Evolutionary conservation across 208 protist genomes (phyloP), one percentile per base, ranked within the genome.

Genomic region (Crithidia expoeki): DNA sequence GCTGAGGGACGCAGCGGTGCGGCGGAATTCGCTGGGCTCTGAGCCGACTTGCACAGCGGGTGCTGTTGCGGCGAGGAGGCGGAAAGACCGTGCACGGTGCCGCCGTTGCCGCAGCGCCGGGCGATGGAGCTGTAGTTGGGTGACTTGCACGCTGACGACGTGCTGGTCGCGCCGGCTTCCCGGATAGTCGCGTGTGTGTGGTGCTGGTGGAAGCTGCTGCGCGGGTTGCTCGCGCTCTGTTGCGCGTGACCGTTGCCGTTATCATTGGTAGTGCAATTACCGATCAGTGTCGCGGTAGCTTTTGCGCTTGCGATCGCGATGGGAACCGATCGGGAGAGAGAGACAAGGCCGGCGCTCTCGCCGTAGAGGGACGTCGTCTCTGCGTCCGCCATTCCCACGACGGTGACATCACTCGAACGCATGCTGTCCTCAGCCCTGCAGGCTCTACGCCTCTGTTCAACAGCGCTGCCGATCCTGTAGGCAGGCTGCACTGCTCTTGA

Each of bases 331-430:
- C 51, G 49, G 21, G 32, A 27, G 2, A 55, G 17, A 17, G 36
- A 38, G 38, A 21, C 63, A 12, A 38, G 34, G 12, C 32, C 27
- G 21, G 64, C 55, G 19, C 55, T 59, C 12, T 63, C 55, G 42
- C 55, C 66, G 40, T 23, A 25, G 19, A 63, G 28, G 4, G 66
- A 72, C 28, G 28, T 4, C 21, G 56, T 72, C 23, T 72, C 66
- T 4, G 42, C 55, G 33, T 72, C 66, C 17, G 66, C 63, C 55
- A 72, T 33, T 44, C 66, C 66, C 5, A 40, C 55, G 23, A 63
- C 25, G 2, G 66, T 72, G 16, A 56, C 44, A 17, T 62, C 66
- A 30, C 32, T 63, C 12, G 66, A 72, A 2, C 5, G 66, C 66
- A 56, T n/a, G 42, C 32, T 55, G 60, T 66, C 60, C 19, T 70